Base-by-base conservation (phyloP, 2,329 filamentous ascomycete species). In the Leptographium galeiforme region DNA sequence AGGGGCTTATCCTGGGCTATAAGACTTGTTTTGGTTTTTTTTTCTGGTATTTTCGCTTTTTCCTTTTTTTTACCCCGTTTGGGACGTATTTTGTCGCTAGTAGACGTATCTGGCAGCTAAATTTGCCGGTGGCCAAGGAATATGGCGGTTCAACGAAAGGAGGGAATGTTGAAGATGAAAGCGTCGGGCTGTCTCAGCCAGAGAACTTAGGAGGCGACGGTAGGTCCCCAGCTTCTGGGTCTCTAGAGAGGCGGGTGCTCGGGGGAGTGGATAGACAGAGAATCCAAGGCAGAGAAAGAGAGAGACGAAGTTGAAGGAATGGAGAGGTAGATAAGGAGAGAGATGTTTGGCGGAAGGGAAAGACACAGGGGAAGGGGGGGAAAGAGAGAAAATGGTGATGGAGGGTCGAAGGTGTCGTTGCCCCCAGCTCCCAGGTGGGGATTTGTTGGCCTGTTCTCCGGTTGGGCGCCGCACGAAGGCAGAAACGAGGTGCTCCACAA, bases 401-500 rank as follows among this genome's bases (percentile, higher is more conserved):
- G 53, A 52, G 39, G 40, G 41, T 45, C 32, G 18, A 25, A 43
- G 36, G 40, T 43, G 40, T 34, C 32, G 52, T 52, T 48, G 34
- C 45, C 53, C 53, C 53, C 53, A 55, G 53, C 53, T 55, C 50
- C 46, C 38, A 44, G 52, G 51, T 55, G 57, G 54, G 57, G 53
- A 54, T 56, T 58, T 19, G 51, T 46, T 53, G 53, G 47, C 46
- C 36, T 46, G 30, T 46, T 45, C 39, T 36, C 53, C 48, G 40
- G 18, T 47, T 55, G 53, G 54, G 47, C 55, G 53, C 49, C 52
- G 51, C 52, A 45, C 47, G 51, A 52, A 51, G 53, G 53, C 52
- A 55, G 53, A 55, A 43, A 48, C 53, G 34, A 44, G 25, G 2
- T 5, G 55, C 50, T 46, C 57, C 56, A 47, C 51, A 57, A 55